These are phyloP conservation scores for Aspergillus thermomutatus DNA, from an alignment of 2,329 filamentous ascomycete species.

Conservation along the genomic window DNA sequence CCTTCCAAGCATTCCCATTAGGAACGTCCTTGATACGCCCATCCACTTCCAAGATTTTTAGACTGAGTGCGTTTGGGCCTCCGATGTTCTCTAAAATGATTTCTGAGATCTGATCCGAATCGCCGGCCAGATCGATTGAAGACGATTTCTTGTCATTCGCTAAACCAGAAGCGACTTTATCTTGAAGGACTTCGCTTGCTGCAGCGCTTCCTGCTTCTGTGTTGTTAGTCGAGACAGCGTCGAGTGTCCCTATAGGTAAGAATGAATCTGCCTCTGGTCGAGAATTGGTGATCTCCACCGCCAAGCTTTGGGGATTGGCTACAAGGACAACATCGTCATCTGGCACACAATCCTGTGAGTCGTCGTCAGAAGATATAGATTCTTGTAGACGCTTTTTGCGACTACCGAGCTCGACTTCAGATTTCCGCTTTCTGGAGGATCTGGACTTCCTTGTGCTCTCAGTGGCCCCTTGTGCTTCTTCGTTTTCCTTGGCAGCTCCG, in stretches of 20 bases:
- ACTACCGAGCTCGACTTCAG: slow-evolving; percentile 2
- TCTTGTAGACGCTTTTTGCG: slow-evolving; percentile 1
- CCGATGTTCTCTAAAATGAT: slow-evolving; percentile 29
- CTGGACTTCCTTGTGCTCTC: background rate
- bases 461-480: background rate
- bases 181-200: background rate
- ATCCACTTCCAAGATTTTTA: slow-evolving; percentile 39
- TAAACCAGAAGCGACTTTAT: background rate
- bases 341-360: background rate
- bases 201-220: background rate
- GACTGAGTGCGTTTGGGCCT: slow-evolving; percentile 26
- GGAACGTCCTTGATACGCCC: slow-evolving; percentile 33
- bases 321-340: background rate
- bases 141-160: background rate
- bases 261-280: background rate
- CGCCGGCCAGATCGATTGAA: slow-evolving; percentile 1
- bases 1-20: slow-evolving; percentile 43
- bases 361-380: slow-evolving; percentile 3
- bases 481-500: background rate
- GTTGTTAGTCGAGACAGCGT: background rate
- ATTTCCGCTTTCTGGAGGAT: slow-evolving; percentile 14
- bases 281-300: slow-evolving; percentile 2
- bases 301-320: background rate
- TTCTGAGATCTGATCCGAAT: slow-evolving; percentile 9
- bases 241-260: background rate